Percentiles rank a stretch among this genome's conserved stretches.
phyloP scores from a whole-genome alignment of 257 asterid genomes.

The Lavandula angustifolia region DNA sequence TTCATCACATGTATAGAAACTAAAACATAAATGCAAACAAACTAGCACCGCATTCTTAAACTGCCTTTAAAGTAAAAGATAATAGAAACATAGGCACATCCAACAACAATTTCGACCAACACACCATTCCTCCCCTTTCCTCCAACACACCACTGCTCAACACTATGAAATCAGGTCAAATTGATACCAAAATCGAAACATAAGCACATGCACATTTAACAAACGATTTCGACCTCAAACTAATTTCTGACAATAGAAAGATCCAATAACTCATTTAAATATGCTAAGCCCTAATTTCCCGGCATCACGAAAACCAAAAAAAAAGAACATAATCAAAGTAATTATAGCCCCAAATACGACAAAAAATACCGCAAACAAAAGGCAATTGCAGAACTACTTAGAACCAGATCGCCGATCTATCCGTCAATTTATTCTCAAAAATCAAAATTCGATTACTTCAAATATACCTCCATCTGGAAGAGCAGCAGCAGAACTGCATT shows the following conservation, averaged over 20 bases:
- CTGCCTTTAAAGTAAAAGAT: no score
- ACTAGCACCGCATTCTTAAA: not conserved
- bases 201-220: no score
- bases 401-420: slow-evolving; percentile 29
- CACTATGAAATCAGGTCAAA: slow-evolving; percentile 5
- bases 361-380: slow-evolving; percentile 1
- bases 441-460: slow-evolving; percentile 6
- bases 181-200: slow-evolving; percentile 2
- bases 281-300: slow-evolving; percentile 31
- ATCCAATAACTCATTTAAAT: not conserved
- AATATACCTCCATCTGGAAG: slow-evolving; percentile 75
- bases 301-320: slow-evolving; percentile 16
- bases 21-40: not conserved
- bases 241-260: not conserved
- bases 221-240: not conserved
- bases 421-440: slow-evolving; percentile 11
- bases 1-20: not conserved
- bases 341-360: not conserved
- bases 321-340: slow-evolving; percentile 3
- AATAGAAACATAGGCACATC: not conserved
- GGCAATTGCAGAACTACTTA: not conserved
- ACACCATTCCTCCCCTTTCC: slow-evolving; percentile 13
- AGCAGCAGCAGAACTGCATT: slow-evolving; percentile 63
- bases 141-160: slow-evolving; percentile 10
- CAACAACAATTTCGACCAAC: no score